These are phyloP conservation scores for Fusarium abutilonis DNA, from an alignment of 2,329 filamentous ascomycete genomes.

Conservation along the genomic window DNA sequence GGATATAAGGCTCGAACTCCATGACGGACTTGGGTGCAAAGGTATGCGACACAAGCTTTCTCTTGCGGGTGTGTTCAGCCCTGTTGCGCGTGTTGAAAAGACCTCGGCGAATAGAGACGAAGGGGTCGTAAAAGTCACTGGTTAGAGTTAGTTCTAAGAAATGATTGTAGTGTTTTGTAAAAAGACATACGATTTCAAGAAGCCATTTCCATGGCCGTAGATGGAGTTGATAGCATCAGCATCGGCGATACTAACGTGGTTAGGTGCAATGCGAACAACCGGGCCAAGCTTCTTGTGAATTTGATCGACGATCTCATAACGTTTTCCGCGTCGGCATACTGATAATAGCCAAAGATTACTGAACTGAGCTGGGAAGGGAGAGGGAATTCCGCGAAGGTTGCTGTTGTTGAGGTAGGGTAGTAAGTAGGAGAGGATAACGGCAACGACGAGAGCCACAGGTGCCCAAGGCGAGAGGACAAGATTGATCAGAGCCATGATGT, in stretches of 20 bases:
- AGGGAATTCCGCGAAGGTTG: constrained; percentile 65
- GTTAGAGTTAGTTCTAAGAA: background rate
- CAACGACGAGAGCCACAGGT: constrained; percentile 15
- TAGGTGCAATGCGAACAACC: constrained; percentile 82
- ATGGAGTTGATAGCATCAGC: constrained; percentile 77
- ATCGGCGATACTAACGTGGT: constrained; percentile 85
- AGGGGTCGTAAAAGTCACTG: constrained; percentile 89
- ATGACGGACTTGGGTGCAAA: constrained; percentile 83
- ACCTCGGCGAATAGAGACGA: constrained; percentile 85
- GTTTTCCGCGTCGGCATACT: constrained; percentile 70
- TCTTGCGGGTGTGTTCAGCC: constrained; percentile 83
- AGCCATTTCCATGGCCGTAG: constrained; percentile 83
- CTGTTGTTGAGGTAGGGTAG: constrained; percentile 61
- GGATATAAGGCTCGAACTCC: constrained; percentile 91
- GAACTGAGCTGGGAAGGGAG: constrained; percentile 71
- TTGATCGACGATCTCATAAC: constrained; percentile 72
- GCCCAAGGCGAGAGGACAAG: constrained; percentile 38
- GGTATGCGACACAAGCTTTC: constrained; percentile 89
- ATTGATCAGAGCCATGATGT: constrained; percentile 35
- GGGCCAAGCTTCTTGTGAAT: constrained; percentile 79
- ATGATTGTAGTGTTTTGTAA: fast-evolving
- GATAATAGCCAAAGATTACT: constrained; percentile 83
- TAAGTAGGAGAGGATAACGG: constrained; percentile 31
- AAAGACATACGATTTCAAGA: constrained; percentile 69
- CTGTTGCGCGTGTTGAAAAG: constrained; percentile 91